phyloP scores from a whole-genome alignment of 2,329 filamentous ascomycete species.

The Pestalotiopsis sp. region DNA sequence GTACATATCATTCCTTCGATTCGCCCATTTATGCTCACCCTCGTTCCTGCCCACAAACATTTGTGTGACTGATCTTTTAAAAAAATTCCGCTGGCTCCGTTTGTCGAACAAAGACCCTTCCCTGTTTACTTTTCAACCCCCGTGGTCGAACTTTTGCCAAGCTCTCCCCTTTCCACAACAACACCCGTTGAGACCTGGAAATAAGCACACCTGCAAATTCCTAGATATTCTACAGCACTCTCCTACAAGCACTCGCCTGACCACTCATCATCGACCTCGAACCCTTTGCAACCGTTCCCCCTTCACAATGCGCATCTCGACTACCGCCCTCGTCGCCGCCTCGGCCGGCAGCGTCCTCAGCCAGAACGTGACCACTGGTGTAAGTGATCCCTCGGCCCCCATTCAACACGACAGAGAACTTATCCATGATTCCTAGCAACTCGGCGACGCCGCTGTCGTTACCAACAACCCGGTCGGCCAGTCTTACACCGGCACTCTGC shows the following conservation, averaged over 20 bases:
- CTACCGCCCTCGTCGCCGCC: slow-evolving; percentile 23
- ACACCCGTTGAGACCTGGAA: neutral
- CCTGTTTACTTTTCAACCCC: neutral
- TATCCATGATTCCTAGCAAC: slow-evolving; percentile 26
- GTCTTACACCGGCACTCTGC: slow-evolving; percentile 57
- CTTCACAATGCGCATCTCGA: slow-evolving; percentile 26
- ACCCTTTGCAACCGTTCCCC: neutral
- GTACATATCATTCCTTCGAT: neutral
- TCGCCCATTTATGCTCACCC: neutral
- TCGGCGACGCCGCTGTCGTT: slow-evolving; percentile 51
- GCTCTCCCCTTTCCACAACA: neutral
- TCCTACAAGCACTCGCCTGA: neutral
- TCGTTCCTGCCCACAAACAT: neutral
- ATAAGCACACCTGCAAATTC: neutral
- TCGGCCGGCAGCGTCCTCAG: slow-evolving; percentile 23
- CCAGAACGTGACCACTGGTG: slow-evolving; percentile 25
- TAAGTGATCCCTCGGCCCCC: slow-evolving; percentile 17
- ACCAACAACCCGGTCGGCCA: slow-evolving; percentile 55
- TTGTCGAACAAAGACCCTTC: neutral
- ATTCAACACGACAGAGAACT: neutral
- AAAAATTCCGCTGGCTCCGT: neutral
- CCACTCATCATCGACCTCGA: neutral
- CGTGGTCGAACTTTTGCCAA: neutral
- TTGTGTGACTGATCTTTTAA: neutral
- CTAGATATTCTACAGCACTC: neutral